Base-by-base conservation (phyloP, 2,329 filamentous ascomycete species). In the Rhynchosporium secalis region DNA sequence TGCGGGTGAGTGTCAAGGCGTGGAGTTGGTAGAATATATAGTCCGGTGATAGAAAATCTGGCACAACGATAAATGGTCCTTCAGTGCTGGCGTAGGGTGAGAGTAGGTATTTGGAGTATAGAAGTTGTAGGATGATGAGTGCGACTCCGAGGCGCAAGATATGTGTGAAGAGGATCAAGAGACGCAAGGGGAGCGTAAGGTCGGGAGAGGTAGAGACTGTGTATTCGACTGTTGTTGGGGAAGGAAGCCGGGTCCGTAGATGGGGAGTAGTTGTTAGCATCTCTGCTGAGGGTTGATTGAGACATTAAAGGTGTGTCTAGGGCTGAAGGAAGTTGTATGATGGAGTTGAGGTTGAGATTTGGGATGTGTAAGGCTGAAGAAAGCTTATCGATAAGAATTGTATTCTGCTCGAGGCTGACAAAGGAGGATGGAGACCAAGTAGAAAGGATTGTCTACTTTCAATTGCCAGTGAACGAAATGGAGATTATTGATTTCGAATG, bases 161-260 rank as follows among this genome's bases (percentile, higher is more conserved):
- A 63, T 80, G 71, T 43, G 83, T 75, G 49, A 81, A 66, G 49
- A 74, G 64, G 56, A 81, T 75, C 26, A 83, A 72, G 40, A 82
- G 66, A 46, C 79, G 81, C 6, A 82, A 76, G 2, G 81, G 70
- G 15, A 83, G 64, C 0, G 82, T 82, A 3, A 77, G 73, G 0
- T 78, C 77, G 0, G 90, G 86, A 49, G 86, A 85, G 62, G 93
- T 97, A 41, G 93, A 95, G 61, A 97, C 91, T 36, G 90, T 96
- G 81, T 94, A 98, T 68, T 91, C 89, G 74, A 91, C 87, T n/a
- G 95, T 96, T 2, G 92, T 96, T 52, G 91, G 88, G 29, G 95
- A 93, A 56, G 91, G 90, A 28, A 86, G 84, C 67, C 86, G 82
- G 64, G 83, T 83, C 69, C 79, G 81, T 56, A 91, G 84, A 69